Evolutionary conservation across 352 stramenopile genomes (phyloP), one percentile per base, ranked within the genome.

Genomic region (Pilasporangium apinafurcum): DNA sequence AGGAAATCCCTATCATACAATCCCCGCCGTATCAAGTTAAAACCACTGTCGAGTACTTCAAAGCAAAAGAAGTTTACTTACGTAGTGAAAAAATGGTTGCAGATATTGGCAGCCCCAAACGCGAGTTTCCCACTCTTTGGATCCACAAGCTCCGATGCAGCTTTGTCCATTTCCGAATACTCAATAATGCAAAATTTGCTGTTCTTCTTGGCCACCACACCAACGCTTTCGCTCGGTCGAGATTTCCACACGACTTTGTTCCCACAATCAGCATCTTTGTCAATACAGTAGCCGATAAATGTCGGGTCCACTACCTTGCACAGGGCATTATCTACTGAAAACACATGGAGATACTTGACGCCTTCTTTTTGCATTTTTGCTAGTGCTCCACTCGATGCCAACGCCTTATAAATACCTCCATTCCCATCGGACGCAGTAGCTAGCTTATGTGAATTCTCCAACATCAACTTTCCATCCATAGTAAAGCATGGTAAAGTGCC

Each of bases 261-360:
- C 8, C 86, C 96, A 48, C 91, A 97, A 62, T 99, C 92, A 8
- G 95, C 92, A 30, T 82, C 51, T 42, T 96, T 81, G 31, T 76
- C 63, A 12, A 98, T 86, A 59, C 95, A 98, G 58, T 97, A 98
- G 18, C 96, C 96, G 5, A 99, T 70, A 63, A 99, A 99, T 12
- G 83, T 56, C 0, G 97, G 96, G 63, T 99, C 97, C 6, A 86
- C 90, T 8, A 94, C 85, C 46, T 96, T 96, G 27, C 95, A 95
- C n/a, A 99, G 65, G 18, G 86, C 90, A 69, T 99, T 99, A 63
- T 99, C 97, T 33, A 99, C 96, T 2, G 84, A 97, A 72, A 98
- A 98, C 3, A 96, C 89, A 61, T 99, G 94, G 44, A 99, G 51
- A 55, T 97, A 96, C 59, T 97, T 72, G 29, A 99, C 86, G 1